Evolutionary conservation across 2,329 filamentous ascomycete genomes (phyloP).

Genomic region (Verticillium nonalfalfae): DNA sequence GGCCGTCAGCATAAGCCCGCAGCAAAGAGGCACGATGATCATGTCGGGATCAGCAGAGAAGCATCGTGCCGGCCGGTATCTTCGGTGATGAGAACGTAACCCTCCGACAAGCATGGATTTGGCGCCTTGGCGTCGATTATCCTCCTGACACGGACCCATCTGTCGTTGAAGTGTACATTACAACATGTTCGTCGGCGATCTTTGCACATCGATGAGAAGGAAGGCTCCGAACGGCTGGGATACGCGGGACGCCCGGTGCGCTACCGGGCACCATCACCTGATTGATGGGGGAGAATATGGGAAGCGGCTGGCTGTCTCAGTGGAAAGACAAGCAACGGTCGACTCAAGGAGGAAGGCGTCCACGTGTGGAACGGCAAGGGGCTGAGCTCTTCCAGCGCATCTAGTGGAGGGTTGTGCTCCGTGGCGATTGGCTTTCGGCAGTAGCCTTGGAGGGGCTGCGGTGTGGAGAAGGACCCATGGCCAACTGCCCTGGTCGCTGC

Average conservation of each 20-base stretch:
- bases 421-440: background rate
- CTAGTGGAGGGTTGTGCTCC: background rate
- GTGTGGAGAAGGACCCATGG: background rate
- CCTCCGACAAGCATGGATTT: background rate
- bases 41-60: background rate
- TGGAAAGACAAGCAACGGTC: background rate
- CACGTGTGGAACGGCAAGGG: background rate
- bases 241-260: background rate
- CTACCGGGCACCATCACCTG: background rate
- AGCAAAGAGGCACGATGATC: background rate
- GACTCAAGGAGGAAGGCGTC: background rate
- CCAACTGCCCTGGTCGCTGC: background rate
- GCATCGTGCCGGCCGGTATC: background rate
- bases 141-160: too few species aligned
- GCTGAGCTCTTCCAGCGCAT: background rate
- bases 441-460: background rate
- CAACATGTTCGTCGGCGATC: too few species aligned
- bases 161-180: too few species aligned
- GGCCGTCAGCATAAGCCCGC: background rate
- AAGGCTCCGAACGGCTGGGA: background rate
- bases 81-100: background rate
- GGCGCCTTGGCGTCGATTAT: background rate
- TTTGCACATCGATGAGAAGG: background rate
- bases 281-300: background rate
- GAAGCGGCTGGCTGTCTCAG: background rate